Evolutionary conservation across 768 basidiomycete species (phyloP), one percentile per base, ranked within the genome.

Genomic region (Russula dissimulans): DNA sequence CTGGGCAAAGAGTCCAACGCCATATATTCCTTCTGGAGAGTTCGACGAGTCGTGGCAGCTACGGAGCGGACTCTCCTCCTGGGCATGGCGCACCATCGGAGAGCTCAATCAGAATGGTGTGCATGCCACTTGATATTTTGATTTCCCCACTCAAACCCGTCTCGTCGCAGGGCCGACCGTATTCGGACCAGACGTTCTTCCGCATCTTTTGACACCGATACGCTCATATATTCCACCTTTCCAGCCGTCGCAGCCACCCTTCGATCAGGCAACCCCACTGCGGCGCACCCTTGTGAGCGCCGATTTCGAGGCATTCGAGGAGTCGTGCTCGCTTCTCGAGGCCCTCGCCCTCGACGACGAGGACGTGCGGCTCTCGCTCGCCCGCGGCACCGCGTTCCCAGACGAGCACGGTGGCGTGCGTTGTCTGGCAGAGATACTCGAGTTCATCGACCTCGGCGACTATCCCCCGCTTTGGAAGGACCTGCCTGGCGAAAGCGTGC

Each of bases 321-420:
- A 91, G 67, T 79, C 81, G 0, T 89, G 85, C 71, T 87, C 81
- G 53, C 75, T 86, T 42, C 77, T 93, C 32, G 91, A 93, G 69
- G 85, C 88, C 41, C 80, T 91, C 34, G 78, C 85, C 15, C 77
- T 91, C 14, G 91, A 93, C 66, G 80, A 88, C 11, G 87, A 88
- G 68, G 86, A 89, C 57, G 79, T 90, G 49, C 81, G 89, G 29
- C 73, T 84, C 26, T 83, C 84, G 29, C 76, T 92, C 10, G 89
- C 86, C 44, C 85, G 84, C 10, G 83, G 84, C 0, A 72, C 81
- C 65, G 76, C 78, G 53, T 83, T 81, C 69, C 78, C 83, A 0
- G 76, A 80, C 29, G 81, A 84, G 63, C 80, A 84, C 57, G 74
- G 73, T 22, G 77, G 81, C 15, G 73, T 81, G 15, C 77, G 80